Evolutionary conservation across 768 basidiomycete genomes (phyloP), one percentile per base, ranked within the genome.

Genomic region (Cubamyces lactineus): DNA sequence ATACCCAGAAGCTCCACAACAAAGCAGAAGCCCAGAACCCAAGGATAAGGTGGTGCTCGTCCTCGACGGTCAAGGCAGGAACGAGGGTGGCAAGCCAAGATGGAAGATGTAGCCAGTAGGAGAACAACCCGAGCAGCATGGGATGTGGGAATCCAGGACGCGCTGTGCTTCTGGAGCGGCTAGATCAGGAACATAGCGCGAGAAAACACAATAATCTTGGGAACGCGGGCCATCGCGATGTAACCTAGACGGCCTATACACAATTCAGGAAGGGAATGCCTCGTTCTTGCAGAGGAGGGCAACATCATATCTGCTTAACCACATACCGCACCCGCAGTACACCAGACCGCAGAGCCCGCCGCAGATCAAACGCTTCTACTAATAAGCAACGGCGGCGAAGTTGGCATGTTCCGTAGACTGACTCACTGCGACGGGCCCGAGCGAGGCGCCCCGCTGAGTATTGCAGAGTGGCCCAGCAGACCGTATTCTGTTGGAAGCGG

Each of bases 11-110:
- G 28, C 42, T 12, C n/a, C 17, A 41, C 26, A 26, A 51, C 26
- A 49, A 13, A 59, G 49, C 28, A 50, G 16, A 41, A 45, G 40
- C 38, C 49, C n/a, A 43, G 49, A 59, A 43, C 9, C 26, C 24
- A 2, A 51, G 41, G 12, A 50, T 19, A 30, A 28, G 16, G n/a
- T 11, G 26, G 57, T 23, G 23, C 42, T 23, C 24, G 39, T 17
- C 24, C 7, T 1, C 39, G 17, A 17, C 38, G 3, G 17, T 2
- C 11, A 17, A 42, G 42, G 38, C 57, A 58, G 57, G 48, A 45
- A 43, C 21, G 21, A 49, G 48, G 48, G 48, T 49, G 26, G 48
- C 45, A 21, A 46, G 45, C 19, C 23, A 46, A 16, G 11, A 46
- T 46, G 45, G 21, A 19, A 1, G 45, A 46, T 23, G 34, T 34